A percentile compares a stretch with the other conserved stretches of the same genome.
phyloP scores from a whole-genome alignment of 208 protist genomes.

The Willaertia magna region DNA sequence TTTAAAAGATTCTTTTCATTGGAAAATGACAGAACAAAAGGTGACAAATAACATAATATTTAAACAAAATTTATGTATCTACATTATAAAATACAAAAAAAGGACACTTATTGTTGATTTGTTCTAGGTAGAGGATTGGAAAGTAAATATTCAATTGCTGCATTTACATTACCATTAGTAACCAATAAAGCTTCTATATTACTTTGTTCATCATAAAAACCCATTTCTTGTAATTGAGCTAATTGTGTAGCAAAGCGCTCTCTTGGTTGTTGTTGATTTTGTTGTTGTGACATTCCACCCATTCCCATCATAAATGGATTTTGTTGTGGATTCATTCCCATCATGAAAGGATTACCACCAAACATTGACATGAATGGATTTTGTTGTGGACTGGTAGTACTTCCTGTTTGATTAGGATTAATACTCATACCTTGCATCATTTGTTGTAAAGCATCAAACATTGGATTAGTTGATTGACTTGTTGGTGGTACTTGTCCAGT shows the following conservation, averaged over 20 bases:
- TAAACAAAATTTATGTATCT: no score
- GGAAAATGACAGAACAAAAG: no score
- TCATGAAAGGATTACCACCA: background rate
- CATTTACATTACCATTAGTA: conserved; percentile 6
- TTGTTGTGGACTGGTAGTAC: background rate
- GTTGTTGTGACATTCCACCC: background rate
- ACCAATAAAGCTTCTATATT: conserved; percentile 5
- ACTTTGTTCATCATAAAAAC: background rate
- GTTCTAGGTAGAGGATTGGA: background rate
- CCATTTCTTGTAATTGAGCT: conserved; percentile 10
- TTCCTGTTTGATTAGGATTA: background rate
- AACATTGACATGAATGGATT: background rate
- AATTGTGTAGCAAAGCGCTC: background rate
- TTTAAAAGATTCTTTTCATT: no score
- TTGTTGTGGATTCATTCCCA: background rate
- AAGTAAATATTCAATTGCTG: conserved; percentile 9
- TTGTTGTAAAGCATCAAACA: background rate
- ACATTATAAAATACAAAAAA: no score
- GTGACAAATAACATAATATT: no score
- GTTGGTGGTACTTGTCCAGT: background rate
- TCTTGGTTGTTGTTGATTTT: background rate
- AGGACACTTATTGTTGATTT: background rate
- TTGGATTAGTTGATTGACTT: background rate
- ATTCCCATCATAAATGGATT: background rate
- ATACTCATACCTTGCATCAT: no score